These are phyloP conservation scores for Nicotiana sylvestris DNA, from an alignment of 257 asterid genomes.

Conservation along the genomic window DNA sequence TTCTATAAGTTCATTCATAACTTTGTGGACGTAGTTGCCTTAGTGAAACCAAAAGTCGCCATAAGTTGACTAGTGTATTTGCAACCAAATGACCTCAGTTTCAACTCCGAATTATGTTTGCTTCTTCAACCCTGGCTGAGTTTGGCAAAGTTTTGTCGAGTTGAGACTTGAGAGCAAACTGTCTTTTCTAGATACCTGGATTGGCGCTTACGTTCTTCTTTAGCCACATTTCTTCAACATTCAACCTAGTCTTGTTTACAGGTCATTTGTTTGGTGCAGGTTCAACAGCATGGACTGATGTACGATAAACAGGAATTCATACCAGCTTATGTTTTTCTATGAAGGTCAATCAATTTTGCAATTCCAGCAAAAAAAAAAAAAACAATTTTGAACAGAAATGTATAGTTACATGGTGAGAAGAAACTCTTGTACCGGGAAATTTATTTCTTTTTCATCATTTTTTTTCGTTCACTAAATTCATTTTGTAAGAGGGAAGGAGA, in stretches of 20 bases:
- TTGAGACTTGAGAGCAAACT: too few species aligned
- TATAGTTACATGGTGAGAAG: conserved; percentile 12
- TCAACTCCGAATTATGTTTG: too few species aligned
- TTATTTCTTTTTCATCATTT: not conserved
- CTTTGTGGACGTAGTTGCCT: not conserved
- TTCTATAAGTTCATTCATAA: not conserved
- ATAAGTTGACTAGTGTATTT: too few species aligned
- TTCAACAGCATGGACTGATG: not conserved
- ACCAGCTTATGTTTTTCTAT: not conserved
- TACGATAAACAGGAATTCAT: not conserved
- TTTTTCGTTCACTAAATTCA: not conserved
- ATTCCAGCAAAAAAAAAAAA: not conserved
- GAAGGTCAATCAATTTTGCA: conserved; percentile 8
- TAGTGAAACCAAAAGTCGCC: not conserved
- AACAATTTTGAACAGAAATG: not conserved
- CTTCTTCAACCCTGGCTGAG: too few species aligned
- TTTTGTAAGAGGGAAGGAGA: not conserved
- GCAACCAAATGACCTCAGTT: too few species aligned
- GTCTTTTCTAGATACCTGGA: too few species aligned
- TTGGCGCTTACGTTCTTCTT: too few species aligned
- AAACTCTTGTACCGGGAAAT: not conserved
- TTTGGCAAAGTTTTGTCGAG: too few species aligned
- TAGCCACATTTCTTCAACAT: too few species aligned
- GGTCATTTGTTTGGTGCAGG: conserved; percentile 2
- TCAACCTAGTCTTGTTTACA: too few species aligned